Evolutionary conservation across 2,329 filamentous ascomycete genomes (phyloP).

Genomic region (Fusarium sp.): DNA sequence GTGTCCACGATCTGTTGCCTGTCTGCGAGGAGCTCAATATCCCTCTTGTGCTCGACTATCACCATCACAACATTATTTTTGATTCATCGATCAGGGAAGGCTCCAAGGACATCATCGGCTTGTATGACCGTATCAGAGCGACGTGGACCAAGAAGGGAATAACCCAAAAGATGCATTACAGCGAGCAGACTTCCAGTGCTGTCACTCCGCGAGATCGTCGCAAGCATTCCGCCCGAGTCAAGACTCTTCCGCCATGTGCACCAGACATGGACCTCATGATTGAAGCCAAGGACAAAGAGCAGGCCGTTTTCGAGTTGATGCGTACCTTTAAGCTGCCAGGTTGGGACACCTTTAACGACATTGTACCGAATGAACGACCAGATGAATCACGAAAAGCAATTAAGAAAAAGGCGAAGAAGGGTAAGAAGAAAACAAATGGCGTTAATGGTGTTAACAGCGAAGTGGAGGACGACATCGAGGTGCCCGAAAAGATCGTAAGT

Average conservation of each 20-base stretch:
- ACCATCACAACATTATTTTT: constrained; percentile 96
- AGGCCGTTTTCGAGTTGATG: constrained; percentile 96
- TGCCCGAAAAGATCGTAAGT: constrained; percentile 60
- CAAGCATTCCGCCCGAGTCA: constrained; percentile 86
- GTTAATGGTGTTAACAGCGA: constrained; percentile 34
- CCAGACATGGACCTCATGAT: constrained; percentile 97
- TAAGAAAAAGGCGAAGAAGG: constrained; percentile 54
- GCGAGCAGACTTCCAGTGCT: constrained; percentile 73
- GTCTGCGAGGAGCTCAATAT: constrained; percentile 95
- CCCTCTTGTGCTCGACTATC: constrained; percentile 89
- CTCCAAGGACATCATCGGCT: constrained; percentile 78
- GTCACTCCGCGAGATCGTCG: constrained; percentile 81
- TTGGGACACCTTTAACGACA: constrained; percentile 77
- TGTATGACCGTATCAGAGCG: constrained; percentile 81
- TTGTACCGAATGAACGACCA: constrained; percentile 79
- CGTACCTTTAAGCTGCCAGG: constrained; percentile 85
- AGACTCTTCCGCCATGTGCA: constrained; percentile 83
- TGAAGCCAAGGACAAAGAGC: constrained; percentile 97
- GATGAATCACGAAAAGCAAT: constrained; percentile 73
- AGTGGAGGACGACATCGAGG: constrained; percentile 55
- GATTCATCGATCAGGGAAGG: constrained; percentile 81
- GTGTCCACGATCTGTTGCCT: constrained; percentile 89
- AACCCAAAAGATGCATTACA: constrained; percentile 97
- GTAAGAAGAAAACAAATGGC: constrained; percentile 51
- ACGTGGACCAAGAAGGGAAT: constrained; percentile 89